Evolutionary conservation across 129 eudicot species (phyloP).

Genomic region (carrot (Daucus carota)): DNA sequence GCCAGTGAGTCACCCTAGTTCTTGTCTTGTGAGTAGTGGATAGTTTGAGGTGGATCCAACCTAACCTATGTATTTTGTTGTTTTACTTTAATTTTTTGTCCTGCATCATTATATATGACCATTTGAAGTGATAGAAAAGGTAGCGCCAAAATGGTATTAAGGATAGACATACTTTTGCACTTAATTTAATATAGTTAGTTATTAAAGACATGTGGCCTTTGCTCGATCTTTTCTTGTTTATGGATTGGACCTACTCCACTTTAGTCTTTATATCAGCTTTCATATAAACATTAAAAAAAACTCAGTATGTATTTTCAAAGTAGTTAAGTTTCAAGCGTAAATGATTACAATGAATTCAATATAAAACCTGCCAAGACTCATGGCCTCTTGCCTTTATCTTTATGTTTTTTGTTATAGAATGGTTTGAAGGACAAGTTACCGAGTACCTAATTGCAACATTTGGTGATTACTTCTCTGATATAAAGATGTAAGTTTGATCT

Average conservation of each 20-base stretch:
- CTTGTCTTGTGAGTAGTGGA: no score
- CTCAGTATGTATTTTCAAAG: not conserved
- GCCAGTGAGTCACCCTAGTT: no score
- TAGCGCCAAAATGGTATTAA: not conserved
- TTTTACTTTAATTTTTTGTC: no score
- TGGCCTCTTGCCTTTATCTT: not conserved
- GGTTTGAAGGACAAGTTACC: constrained; percentile 96
- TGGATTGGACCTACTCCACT: not conserved
- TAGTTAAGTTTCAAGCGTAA: not conserved
- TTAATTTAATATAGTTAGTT: not conserved
- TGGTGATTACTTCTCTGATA: constrained; percentile 86
- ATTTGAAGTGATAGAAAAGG: no score
- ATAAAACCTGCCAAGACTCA: not conserved
- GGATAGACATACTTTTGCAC: not conserved
- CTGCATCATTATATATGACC: no score
- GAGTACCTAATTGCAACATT: constrained; percentile 95
- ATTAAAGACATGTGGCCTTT: not conserved
- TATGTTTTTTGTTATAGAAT: constrained; percentile 41
- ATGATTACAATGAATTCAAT: not conserved
- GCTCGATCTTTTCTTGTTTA: not conserved
- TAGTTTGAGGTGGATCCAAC: no score
- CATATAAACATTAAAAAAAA: not conserved
- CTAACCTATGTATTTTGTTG: no score
- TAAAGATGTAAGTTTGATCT: constrained; percentile 58
- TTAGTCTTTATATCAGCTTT: not conserved